Percentiles rank a stretch among this genome's conserved stretches.
Conservation (phyloP, 306 rosid species). For the Cicer pinnatifidum region DNA sequence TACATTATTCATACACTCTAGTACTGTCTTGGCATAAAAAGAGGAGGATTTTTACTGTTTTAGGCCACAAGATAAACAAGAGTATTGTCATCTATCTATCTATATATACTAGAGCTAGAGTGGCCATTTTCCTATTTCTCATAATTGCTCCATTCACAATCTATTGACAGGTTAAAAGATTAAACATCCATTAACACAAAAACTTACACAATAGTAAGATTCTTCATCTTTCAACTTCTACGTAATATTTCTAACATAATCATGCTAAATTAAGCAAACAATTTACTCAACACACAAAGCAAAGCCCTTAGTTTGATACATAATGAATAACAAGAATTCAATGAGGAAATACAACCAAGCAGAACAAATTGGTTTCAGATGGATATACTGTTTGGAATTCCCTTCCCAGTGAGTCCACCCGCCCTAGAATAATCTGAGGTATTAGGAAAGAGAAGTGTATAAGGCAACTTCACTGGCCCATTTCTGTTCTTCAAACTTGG, state of each 20-base stretch:
- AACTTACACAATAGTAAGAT: no score
- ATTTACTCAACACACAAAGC: neutral
- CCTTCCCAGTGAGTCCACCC: conserved; percentile 90
- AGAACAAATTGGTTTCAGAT: conserved; percentile 47
- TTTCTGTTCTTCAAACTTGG: conserved; percentile 68
- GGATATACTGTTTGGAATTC: conserved; percentile 90
- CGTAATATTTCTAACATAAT: no score
- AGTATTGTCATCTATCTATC: no score
- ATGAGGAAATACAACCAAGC: neutral
- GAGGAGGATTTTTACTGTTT: no score
- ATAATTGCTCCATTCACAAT: neutral
- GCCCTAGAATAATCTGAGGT: conserved; percentile 67
- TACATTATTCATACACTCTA: conserved; percentile 13
- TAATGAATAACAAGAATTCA: conserved; percentile 10
- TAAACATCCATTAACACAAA: no score
- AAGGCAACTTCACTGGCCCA: conserved; percentile 77
- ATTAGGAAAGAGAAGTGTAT: conserved; percentile 78
- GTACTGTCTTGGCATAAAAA: conserved; percentile 24
- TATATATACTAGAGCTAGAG: neutral
- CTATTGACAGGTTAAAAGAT: neutral
- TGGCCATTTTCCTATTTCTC: neutral
- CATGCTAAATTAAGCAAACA: no score
- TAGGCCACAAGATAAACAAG: no score
- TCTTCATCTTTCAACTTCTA: no score
- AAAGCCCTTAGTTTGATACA: neutral